Conservation (phyloP, 345 rosid species). For the Draba incana region DNA sequence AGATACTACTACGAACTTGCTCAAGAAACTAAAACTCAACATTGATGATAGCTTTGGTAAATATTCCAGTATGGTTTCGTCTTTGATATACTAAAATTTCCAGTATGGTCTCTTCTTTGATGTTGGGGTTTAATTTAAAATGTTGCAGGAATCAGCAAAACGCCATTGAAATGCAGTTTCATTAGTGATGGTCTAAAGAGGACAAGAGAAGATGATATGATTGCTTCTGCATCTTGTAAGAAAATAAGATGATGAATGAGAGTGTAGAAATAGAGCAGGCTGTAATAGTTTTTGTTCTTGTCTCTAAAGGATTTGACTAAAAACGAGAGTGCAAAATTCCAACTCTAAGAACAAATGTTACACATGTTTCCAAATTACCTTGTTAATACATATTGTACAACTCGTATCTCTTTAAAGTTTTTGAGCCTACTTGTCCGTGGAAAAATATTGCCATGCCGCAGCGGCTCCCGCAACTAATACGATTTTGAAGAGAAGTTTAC, state of each 20-base stretch:
- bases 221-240: slow-evolving; percentile 51
- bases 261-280: background rate
- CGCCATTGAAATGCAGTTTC: slow-evolving; percentile 46
- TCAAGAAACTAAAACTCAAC: slow-evolving; percentile 57
- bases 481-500: slow-evolving; percentile 57
- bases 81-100: slow-evolving; percentile 8
- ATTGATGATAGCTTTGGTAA: slow-evolving; percentile 22
- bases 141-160: slow-evolving; percentile 13
- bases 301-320: background rate
- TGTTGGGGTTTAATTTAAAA: background rate
- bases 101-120: background rate
- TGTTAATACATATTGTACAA: slow-evolving; percentile 33
- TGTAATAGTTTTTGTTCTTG: background rate
- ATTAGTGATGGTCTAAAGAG: slow-evolving; percentile 46
- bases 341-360: slow-evolving; percentile 18
- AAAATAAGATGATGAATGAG: slow-evolving; percentile 44
- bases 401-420: slow-evolving; percentile 11
- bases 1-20: slow-evolving; percentile 37
- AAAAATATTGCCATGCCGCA: slow-evolving; percentile 69
- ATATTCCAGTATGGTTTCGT: background rate
- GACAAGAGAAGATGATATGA: slow-evolving; percentile 55
- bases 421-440: slow-evolving; percentile 35
- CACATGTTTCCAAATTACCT: slow-evolving; percentile 24
- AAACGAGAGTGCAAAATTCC: slow-evolving; percentile 15
- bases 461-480: slow-evolving; percentile 65